A percentile compares a stretch with the other conserved stretches of the same genome.
Conservation (phyloP, 805 yeast genomes). For the Wickerhamomyces strasburgensis region DNA sequence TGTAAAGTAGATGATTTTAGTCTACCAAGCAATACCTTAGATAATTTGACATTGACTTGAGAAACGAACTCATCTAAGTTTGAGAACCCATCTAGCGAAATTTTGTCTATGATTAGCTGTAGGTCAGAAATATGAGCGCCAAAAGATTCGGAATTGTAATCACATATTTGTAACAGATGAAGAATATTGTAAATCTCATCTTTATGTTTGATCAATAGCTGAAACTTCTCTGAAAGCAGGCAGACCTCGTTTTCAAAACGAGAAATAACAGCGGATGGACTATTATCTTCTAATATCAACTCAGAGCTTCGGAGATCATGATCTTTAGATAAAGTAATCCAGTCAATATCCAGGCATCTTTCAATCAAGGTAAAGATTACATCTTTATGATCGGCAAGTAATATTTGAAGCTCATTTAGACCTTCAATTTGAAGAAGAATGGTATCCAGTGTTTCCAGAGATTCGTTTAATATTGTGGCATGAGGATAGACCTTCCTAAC, state of each 20-base stretch:
- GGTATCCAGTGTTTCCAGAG: conserved; percentile 36
- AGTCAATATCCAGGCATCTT: conserved; percentile 36
- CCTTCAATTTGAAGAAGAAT: conserved; percentile 28
- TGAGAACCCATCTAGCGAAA: conserved; percentile 33
- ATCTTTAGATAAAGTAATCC: conserved; percentile 51
- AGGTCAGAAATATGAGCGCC: conserved; percentile 20
- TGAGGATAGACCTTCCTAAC: conserved; percentile 52
- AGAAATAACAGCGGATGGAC: conserved; percentile 26
- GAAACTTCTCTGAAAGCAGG: conserved; percentile 28
- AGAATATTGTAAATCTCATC: conserved; percentile 20
- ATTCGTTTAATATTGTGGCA: conserved; percentile 50
- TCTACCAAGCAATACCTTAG: conserved; percentile 26
- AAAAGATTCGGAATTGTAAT: conserved; percentile 22
- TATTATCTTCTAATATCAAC: conserved; percentile 26
- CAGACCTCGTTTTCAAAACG: conserved; percentile 29
- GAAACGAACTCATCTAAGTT: conserved; percentile 30
- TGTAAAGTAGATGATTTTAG: conserved; percentile 7
- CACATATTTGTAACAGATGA: conserved; percentile 24
- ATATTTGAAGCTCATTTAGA: conserved; percentile 36
- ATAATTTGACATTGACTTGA: conserved; percentile 30
- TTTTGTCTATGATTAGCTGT: conserved; percentile 32
- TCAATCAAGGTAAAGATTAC: conserved; percentile 31
- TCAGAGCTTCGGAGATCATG: conserved; percentile 39
- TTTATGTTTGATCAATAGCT: conserved; percentile 28
- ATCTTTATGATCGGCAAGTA: conserved; percentile 34